Evolutionary conservation across 495 filamentous ascomycete species (phyloP).

Genomic region (Hypoxylon cercidicola): DNA sequence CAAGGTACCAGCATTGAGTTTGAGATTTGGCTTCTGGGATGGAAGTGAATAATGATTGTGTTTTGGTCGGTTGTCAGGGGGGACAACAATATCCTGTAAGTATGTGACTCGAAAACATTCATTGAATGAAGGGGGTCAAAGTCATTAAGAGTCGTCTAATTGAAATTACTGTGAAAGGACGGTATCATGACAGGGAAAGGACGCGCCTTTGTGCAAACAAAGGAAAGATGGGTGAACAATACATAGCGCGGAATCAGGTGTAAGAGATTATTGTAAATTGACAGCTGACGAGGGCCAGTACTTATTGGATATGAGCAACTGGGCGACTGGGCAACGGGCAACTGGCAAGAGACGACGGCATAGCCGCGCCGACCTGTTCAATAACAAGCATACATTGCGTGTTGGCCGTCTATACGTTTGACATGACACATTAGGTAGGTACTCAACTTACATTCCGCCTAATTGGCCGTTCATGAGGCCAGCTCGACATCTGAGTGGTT

Average conservation of each 20-base stretch:
- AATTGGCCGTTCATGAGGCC: conserved; percentile 12
- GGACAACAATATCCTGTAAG: conserved; percentile 1
- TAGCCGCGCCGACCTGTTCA: conserved; percentile 21
- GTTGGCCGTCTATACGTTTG: conserved; percentile 9
- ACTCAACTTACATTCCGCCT: conserved; percentile 21
- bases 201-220: conserved; percentile 25
- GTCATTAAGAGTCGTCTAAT: conserved; percentile 31
- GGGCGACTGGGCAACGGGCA: conserved; percentile 3
- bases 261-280: conserved; percentile 32
- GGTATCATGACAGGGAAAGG: conserved; percentile 12
- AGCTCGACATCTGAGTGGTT: conserved; percentile 34
- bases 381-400: conserved; percentile 8
- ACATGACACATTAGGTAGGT: conserved; percentile 1
- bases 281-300: conserved; percentile 15
- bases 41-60: conserved; percentile 5
- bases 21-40: conserved; percentile 19
- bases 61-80: conserved; percentile 7
- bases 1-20: conserved; percentile 44
- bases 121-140: conserved; percentile 9
- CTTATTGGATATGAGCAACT: conserved; percentile 33
- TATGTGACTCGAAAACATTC: conserved; percentile 8
- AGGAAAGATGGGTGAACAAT: conserved; percentile 29
- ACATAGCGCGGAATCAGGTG: conserved; percentile 9
- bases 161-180: conserved; percentile 21
- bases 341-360: conserved; percentile 16